Conservation (phyloP, 1,284 basidiomycete species). For the Ceratobasidium theobromae region DNA sequence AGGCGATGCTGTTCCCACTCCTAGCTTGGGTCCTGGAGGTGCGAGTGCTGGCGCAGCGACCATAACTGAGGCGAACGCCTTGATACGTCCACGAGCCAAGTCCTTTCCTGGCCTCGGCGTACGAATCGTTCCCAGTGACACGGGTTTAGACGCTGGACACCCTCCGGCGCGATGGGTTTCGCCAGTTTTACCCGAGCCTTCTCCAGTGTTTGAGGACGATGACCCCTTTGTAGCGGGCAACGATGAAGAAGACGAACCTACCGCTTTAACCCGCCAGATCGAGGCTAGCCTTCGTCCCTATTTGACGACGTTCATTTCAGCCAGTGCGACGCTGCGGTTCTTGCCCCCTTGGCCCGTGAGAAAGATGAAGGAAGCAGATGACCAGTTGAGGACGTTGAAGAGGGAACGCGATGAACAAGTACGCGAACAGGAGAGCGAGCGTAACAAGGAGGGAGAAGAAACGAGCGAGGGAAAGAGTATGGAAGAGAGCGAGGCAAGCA, state of each 20-base stretch:
- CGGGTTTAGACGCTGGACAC: not conserved
- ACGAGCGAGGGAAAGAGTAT: constrained; percentile 71
- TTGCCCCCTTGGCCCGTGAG: constrained; percentile 85
- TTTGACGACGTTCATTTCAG: constrained; percentile 80
- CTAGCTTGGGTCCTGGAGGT: constrained; percentile 34
- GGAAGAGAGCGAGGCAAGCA: constrained; percentile 14
- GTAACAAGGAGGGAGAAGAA: constrained; percentile 50
- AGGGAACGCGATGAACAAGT: constrained; percentile 71
- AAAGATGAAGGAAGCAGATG: constrained; percentile 84
- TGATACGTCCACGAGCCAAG: constrained; percentile 23
- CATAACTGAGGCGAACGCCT: not conserved
- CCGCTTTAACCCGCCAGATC: constrained; percentile 63
- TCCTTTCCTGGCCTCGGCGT: constrained; percentile 26
- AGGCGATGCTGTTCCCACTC: constrained; percentile 60
- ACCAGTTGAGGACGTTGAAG: constrained; percentile 65
- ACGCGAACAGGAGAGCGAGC: not conserved
- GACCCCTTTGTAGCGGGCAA: constrained; percentile 28
- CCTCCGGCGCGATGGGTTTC: constrained; percentile 9
- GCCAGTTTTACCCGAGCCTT: constrained; percentile 19
- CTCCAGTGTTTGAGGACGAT: constrained; percentile 17
- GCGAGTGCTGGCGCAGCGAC: not conserved
- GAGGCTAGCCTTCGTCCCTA: constrained; percentile 81
- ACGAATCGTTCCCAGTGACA: not conserved
- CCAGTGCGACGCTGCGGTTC: constrained; percentile 86
- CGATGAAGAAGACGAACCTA: constrained; percentile 31